Evolutionary conservation across 129 eudicot species (phyloP).

Genomic region (Artemisia annua): DNA sequence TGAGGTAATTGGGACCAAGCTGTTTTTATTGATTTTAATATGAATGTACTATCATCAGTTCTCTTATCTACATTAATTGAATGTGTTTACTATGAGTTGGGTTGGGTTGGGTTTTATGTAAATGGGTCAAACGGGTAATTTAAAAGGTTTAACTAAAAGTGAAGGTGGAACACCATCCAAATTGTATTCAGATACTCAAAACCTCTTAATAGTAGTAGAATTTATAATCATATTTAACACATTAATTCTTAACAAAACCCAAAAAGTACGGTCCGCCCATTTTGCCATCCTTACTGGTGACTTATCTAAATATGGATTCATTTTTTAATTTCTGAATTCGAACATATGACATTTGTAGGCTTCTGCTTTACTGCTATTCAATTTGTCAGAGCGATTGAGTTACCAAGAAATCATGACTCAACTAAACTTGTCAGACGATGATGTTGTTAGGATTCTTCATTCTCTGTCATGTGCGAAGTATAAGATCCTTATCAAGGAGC

Average conservation of each 20-base stretch:
- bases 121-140: no score
- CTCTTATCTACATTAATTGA: no score
- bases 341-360: slow-evolving; percentile 2
- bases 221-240: background rate
- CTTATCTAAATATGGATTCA: background rate
- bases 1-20: no score
- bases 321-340: background rate
- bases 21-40: no score
- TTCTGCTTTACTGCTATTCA: slow-evolving; percentile 55
- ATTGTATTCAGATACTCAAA: no score
- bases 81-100: background rate
- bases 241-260: background rate
- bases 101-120: no score
- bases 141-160: no score
- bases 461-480: slow-evolving; percentile 68
- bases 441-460: slow-evolving; percentile 59
- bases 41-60: no score
- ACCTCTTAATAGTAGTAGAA: no score
- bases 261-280: no score
- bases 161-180: no score
- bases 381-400: slow-evolving; percentile 49
- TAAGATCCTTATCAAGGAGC: slow-evolving; percentile 62
- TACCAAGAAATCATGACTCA: slow-evolving; percentile 53
- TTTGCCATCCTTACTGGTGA: background rate
- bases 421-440: slow-evolving; percentile 54